Evolutionary conservation across 73 alveolate species (phyloP), one percentile per base, ranked within the genome.

Genomic region (Uronychia binucleata): DNA sequence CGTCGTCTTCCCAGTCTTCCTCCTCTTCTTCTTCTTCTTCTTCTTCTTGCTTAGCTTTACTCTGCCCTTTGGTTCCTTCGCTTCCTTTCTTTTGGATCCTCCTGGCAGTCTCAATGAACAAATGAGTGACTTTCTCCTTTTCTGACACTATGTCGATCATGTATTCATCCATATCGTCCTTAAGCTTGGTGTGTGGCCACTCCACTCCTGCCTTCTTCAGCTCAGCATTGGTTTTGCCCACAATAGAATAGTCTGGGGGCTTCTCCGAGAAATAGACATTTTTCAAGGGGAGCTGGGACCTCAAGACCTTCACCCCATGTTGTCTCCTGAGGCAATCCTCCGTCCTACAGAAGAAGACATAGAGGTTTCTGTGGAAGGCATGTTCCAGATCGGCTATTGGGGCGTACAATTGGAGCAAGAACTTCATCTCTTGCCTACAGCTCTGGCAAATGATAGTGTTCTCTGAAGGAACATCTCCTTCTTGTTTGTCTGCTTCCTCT

Each of bases 181-280:
- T 46, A 19, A 46, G 67, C 19, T 19, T 46, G 5, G 67, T 46
- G 19, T 46, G 67, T 11, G 67, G 67, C 67, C 67, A 46, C 19
- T 46, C 67, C 5, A 46, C 67, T 46, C 67, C 67, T 46, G 67
- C 67, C 67, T 46, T 46, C 67, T 46, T 46, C n/a, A 46, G 67
- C 5, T 46, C 67, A 46, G 67, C 67, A 46, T 46, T 46, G 5
- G 67, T 46, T 46, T 46, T 46, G 67, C 19, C 19, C n/a, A 46
- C 5, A 46, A 46, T 46, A 19, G 67, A 46, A 46, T 46, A 46
- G 19, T 46, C 67, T 11, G 67, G 67, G 5, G 67, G n/a, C 19
- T 46, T 46, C 67, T 46, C 67, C 19, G 67, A 46, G 19, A 46
- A 46, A 19, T 46, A 46, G 5, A 11, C 5, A 46, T 46, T 46